Conservation (phyloP, 139 green algal species). For the Chlorella ohadii region DNA sequence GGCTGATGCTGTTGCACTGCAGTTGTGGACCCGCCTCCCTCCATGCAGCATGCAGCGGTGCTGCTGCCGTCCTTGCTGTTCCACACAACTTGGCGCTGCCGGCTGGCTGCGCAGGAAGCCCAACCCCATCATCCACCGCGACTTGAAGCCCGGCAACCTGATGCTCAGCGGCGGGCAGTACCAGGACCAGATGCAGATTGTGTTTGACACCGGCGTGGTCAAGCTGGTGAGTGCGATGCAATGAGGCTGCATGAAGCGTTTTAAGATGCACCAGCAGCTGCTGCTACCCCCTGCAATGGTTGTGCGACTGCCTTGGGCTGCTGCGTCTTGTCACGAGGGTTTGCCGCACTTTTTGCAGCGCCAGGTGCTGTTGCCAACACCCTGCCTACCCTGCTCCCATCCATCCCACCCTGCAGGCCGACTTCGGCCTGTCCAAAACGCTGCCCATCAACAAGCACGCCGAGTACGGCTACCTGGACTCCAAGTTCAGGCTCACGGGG, state of each 20-base stretch:
- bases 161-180: constrained; percentile 82
- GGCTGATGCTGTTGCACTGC: neutral
- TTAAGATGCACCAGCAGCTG: no score
- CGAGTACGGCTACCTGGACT: constrained; percentile 65
- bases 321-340: no score
- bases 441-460: constrained; percentile 74
- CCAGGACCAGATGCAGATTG: constrained; percentile 67
- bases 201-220: constrained; percentile 70
- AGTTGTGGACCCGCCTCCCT: no score
- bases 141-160: constrained; percentile 93
- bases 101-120: constrained; percentile 25
- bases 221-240: constrained; percentile 10
- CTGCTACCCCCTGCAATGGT: no score
- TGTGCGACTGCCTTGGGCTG: no score
- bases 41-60: no score
- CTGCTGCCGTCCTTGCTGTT: no score
- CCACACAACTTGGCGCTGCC: no score
- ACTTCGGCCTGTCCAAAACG: constrained; percentile 92
- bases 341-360: no score
- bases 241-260: neutral
- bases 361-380: no score
- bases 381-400: no score
- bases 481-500: constrained; percentile 83
- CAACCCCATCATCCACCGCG: constrained; percentile 69
- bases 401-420: constrained; percentile 50